Evolutionary conservation across 257 asterid species (phyloP), one percentile per base, ranked within the genome.

Genomic region (Ajuga chamaepitys): DNA sequence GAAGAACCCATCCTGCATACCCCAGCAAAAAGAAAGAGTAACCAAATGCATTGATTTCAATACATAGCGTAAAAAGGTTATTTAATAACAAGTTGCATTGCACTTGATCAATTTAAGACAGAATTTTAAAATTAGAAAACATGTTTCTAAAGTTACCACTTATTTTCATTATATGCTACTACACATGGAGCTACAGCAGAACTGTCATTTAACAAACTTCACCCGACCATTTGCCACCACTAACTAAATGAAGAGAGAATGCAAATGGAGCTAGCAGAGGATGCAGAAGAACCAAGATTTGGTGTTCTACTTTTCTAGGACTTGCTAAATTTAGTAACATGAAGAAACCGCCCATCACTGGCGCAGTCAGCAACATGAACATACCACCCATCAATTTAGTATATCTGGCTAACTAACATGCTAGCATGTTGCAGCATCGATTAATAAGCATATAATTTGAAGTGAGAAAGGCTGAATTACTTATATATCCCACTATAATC

Each of bases 1-100:
- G 59, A 71, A 61, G 71, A 74, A 56, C 60, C 75, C 80, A 45
- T 80, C 95, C 89, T 92, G 89, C 80, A 77, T 48, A 57, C 25
- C 61, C 69, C 59, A 38, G 37, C 58, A 68, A 57, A 62, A 9
- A 62, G 20, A 55, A 47, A 40, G 34, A 38, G 47, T n/a, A 58
- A 40, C 11, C 37, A 38, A 24, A 45, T 56, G 61, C 69, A 68
- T 38, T 45, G 60, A 25, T 20, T n/a, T 38, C 28, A 7, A 34
- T 24, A 54, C 46, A 70, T 14, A 52, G 48, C 18, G 12, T 50
- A 34, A 50, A 30, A 24, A 21, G 10, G 45, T 61, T 48, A 54
- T 20, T 35, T 22, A 58, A 54, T 32, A 54, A 37, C 51, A 46
- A 8, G 24, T 64, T 13, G 40, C n/a, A 30, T 30, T 47, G 60